Evolutionary conservation across 169 alveolate species (phyloP).

Genomic region (Eimeria sp.): DNA sequence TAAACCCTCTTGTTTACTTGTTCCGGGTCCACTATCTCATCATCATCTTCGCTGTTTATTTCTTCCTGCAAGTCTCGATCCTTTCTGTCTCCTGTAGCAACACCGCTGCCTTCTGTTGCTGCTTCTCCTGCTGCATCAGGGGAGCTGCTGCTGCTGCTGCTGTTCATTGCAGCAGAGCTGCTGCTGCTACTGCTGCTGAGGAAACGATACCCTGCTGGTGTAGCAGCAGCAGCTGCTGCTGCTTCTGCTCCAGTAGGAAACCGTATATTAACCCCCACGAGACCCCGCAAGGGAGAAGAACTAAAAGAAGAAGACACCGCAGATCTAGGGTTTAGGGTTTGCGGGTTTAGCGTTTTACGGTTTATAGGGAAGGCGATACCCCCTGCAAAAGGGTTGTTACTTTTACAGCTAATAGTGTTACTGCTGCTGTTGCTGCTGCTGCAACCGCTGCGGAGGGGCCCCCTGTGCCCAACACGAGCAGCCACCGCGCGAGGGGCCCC

Average conservation of each 20-base stretch:
- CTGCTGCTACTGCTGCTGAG: neutral
- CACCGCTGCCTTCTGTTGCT: neutral
- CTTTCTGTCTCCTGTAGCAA: neutral
- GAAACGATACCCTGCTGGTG: neutral
- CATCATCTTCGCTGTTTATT: neutral
- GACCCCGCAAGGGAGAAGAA: neutral
- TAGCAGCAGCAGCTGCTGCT: neutral
- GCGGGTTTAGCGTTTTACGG: neutral
- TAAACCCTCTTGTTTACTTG: neutral
- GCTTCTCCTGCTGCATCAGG: neutral
- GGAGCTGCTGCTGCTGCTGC: neutral
- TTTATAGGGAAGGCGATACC: neutral
- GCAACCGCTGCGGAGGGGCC: neutral
- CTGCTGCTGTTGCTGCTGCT: slow-evolving; percentile 48
- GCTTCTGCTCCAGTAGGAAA: neutral
- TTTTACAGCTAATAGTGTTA: neutral
- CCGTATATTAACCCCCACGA: neutral
- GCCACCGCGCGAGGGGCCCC: slow-evolving; percentile 6
- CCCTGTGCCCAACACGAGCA: neutral
- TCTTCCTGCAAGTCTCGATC: neutral
- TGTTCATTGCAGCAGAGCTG: too few relatives aligned
- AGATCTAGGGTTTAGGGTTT: slow-evolving; percentile 36
- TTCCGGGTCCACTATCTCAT: neutral
- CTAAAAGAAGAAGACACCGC: neutral
- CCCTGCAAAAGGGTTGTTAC: neutral